Percentiles rank a stretch among this genome's conserved stretches.
These are phyloP conservation scores for Crithidia thermophila DNA, from an alignment of 208 protist genomes.

Conservation along the genomic window DNA sequence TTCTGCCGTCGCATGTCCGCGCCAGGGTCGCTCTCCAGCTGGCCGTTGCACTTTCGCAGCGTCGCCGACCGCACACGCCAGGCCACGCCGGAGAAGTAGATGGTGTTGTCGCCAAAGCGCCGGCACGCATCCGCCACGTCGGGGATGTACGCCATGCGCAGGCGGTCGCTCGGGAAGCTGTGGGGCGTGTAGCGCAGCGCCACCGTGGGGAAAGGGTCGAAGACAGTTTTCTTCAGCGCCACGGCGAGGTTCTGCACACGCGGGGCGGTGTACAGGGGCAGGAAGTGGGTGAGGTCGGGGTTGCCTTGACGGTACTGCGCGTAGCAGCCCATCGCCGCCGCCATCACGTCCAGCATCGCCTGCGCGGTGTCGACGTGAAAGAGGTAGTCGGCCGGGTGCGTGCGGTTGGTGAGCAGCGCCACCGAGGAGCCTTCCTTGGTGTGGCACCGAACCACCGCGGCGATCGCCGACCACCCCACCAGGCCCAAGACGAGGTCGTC, in stretches of 20 bases:
- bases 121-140: constrained; percentile 57
- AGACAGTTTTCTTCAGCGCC: constrained; percentile 46
- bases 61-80: constrained; percentile 61
- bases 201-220: constrained; percentile 56
- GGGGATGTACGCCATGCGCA: constrained; percentile 52
- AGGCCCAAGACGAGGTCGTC: constrained; percentile 23
- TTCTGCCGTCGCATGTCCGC: constrained; percentile 39
- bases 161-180: constrained; percentile 45
- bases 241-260: constrained; percentile 43
- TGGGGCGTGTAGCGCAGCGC: constrained; percentile 47
- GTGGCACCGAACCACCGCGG: constrained; percentile 51
- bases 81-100: constrained; percentile 74
- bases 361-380: constrained; percentile 29
- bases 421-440: constrained; percentile 35
- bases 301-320: constrained; percentile 17
- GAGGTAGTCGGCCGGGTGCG: constrained; percentile 42
- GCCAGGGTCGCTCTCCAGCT: constrained; percentile 31
- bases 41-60: constrained; percentile 32
- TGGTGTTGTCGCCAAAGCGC: constrained; percentile 73
- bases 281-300: constrained; percentile 19
- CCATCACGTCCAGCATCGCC: constrained; percentile 19
- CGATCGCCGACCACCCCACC: constrained; percentile 46
- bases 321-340: constrained; percentile 17
- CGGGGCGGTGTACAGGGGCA: constrained; percentile 43
- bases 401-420: constrained; percentile 41